A percentile compares a stretch with the other conserved stretches of the same genome.
phyloP scores from a whole-genome alignment of 352 stramenopile species.

The Pythium vanterpoolii region DNA sequence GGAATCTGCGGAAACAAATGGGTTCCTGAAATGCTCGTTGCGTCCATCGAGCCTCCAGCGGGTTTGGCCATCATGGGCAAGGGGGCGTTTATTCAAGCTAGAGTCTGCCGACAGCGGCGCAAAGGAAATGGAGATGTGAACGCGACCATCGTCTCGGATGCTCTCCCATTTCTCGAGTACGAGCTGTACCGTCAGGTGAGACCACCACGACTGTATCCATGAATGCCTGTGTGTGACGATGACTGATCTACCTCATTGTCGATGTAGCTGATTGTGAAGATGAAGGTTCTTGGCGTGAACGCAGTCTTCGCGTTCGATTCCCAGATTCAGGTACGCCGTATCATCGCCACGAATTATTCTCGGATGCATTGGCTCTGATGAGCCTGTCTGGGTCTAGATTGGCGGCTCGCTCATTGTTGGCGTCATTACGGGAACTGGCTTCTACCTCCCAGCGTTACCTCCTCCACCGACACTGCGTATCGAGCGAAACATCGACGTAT shows the following conservation, averaged over 20 bases:
- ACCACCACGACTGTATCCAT: too few relatives aligned
- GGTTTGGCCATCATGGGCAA: conserved; percentile 87
- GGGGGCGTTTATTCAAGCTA: conserved; percentile 94
- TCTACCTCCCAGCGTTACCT: conserved; percentile 94
- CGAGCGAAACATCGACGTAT: conserved; percentile 91
- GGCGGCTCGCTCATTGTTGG: conserved; percentile 86
- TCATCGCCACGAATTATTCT: not conserved
- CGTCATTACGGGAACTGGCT: conserved; percentile 89
- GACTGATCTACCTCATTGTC: not conserved
- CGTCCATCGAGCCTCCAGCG: conserved; percentile 84
- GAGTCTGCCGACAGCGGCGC: conserved; percentile 91
- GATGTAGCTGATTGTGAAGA: conserved; percentile 76
- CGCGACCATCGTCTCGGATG: conserved; percentile 95
- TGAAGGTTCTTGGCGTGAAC: conserved; percentile 95
- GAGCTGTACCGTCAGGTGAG: conserved; percentile 95
- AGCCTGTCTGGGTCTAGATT: conserved; percentile 47
- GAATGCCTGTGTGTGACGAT: too few relatives aligned
- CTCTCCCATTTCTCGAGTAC: conserved; percentile 98
- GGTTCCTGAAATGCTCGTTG: conserved; percentile 94
- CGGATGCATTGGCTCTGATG: not conserved
- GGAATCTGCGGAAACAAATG: conserved; percentile 96
- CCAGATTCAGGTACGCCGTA: conserved; percentile 75
- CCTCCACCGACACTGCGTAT: conserved; percentile 92
- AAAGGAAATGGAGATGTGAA: conserved; percentile 94
- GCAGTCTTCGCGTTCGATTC: conserved; percentile 93